Base-by-base conservation (phyloP, 148 eudicot genomes). In the Rhododendron simsii region DNA sequence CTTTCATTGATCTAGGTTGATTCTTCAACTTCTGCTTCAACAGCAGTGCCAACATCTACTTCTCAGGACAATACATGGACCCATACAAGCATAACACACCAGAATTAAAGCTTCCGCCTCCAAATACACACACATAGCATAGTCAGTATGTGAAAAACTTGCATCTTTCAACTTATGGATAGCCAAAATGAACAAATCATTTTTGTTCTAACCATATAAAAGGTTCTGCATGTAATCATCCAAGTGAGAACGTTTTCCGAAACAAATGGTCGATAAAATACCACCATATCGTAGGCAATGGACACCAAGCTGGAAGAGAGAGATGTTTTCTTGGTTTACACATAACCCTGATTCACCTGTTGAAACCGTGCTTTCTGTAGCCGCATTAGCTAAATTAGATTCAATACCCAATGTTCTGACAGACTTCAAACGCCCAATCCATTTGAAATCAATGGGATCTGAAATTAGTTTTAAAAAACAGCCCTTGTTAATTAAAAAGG, bases 221-320 rank as follows among this genome's bases (percentile, higher is more conserved):
- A 88, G 21, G 30, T 79, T 76, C 53, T 76, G 55, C 13, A 89
- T 61, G 33, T 30, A 65, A 44, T 3, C 59, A 53, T 74, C 67
- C 83, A 77, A 67, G 80, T 73, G 50, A 28, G 88, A 77, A 84
- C 61, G 48, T 37, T 82, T 61, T 23, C 98, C 95, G 76, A 87
- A 89, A 85, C 93, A 91, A 80, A 87, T 83, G 85, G 87, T 89
- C 20, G 90, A 92, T 81, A 95, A 88, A 28, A 84, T 84, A 18
- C 83, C 84, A n/a, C 98, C 98, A 87, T 92, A 93, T 16, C 89
- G 23, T 50, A 92, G 85, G 86, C 95, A 93, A 83, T 93, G 95
- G 69, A 86, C 78, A 69, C 96, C 93, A 65, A 95, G 93, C 86
- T 81, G 85, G 79, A 87, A 55, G 2, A 55, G 39, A 71, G 39